A percentile compares a stretch with the other conserved stretches of the same genome.
phyloP scores from a whole-genome alignment of 1,284 basidiomycete genomes.

The Peniophora sp. region DNA sequence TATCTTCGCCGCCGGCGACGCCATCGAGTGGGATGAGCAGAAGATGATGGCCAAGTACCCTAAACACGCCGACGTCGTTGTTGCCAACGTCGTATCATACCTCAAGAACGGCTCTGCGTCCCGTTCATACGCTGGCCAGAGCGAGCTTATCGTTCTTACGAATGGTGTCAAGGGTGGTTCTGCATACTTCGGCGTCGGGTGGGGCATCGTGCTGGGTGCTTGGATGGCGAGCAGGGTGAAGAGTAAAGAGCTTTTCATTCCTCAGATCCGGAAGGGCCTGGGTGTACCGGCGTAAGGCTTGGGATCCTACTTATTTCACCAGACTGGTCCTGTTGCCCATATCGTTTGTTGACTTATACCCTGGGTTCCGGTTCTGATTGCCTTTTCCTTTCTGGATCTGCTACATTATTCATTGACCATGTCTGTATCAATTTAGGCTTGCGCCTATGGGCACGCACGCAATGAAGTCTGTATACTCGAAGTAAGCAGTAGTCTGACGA shows the following conservation, averaged over 20 bases:
- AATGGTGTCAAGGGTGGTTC: conserved; percentile 31
- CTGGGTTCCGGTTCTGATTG: no score
- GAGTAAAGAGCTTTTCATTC: conserved; percentile 4
- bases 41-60: conserved; percentile 36
- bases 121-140: conserved; percentile 32
- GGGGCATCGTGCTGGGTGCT: conserved; percentile 21
- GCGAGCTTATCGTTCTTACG: conserved; percentile 36
- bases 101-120: conserved; percentile 19
- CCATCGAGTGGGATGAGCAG: conserved; percentile 41
- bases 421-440: no score
- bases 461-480: no score
- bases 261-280: not conserved
- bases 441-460: no score
- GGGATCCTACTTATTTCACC: not conserved
- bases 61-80: conserved; percentile 30
- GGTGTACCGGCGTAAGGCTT: not conserved
- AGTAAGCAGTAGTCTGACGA: no score
- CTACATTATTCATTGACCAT: no score
- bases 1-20: conserved; percentile 44
- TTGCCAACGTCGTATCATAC: conserved; percentile 29
- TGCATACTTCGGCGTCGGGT: conserved; percentile 30
- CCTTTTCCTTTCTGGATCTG: no score
- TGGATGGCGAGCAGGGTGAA: conserved; percentile 5
- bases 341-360: no score
- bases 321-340: no score